Conservation (phyloP, 768 basidiomycete species). For the Leccinum aurantiacum region DNA sequence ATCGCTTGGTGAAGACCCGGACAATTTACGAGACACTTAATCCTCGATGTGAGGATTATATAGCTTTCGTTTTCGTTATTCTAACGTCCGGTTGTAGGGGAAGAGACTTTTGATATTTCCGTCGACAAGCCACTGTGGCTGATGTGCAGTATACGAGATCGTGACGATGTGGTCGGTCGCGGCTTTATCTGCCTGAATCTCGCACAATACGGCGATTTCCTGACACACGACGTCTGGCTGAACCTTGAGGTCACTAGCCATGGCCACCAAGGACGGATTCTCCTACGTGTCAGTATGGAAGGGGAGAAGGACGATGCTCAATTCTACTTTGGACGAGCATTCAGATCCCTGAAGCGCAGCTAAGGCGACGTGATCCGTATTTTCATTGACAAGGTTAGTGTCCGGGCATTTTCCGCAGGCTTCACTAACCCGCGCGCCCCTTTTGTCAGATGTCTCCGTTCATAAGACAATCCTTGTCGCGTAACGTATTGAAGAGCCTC, state of each 20-base stretch:
- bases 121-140: slow-evolving; percentile 95
- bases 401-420: background rate
- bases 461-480: slow-evolving; percentile 83
- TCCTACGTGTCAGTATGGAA: slow-evolving; percentile 94
- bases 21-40: slow-evolving; percentile 89
- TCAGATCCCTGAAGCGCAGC: slow-evolving; percentile 88
- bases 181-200: slow-evolving; percentile 93
- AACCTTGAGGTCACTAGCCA: slow-evolving; percentile 66
- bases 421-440: background rate
- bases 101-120: slow-evolving; percentile 94
- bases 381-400: slow-evolving; percentile 90
- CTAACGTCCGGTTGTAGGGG: slow-evolving; percentile 58
- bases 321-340: slow-evolving; percentile 96
- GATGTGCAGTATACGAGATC: slow-evolving; percentile 92
- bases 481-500: slow-evolving; percentile 71
- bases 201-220: slow-evolving; percentile 79
- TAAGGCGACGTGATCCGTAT: slow-evolving; percentile 95
- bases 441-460: slow-evolving; percentile 83
- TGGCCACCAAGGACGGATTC: slow-evolving; percentile 64
- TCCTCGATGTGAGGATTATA: slow-evolving; percentile 74
- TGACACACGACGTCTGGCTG: slow-evolving; percentile 91
- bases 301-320: slow-evolving; percentile 98
- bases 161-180: slow-evolving; percentile 88
- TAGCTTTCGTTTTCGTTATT: background rate
- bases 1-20: slow-evolving; percentile 88